phyloP scores from a whole-genome alignment of 176 grass and related monocot genomes.

The Hsuehochloa calcarea region DNA sequence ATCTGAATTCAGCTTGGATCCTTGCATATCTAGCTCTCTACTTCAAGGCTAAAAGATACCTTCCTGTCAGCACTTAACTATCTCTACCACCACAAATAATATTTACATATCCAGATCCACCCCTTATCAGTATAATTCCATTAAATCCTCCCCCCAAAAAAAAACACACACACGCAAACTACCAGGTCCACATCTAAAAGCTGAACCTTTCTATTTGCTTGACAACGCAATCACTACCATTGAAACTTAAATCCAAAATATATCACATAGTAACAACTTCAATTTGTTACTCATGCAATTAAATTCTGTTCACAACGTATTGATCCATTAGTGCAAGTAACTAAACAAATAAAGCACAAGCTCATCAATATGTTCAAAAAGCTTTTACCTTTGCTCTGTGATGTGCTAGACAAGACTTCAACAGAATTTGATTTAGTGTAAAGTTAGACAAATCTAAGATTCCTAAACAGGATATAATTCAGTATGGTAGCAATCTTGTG shows the following conservation, averaged over 20 bases:
- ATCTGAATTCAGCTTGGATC: background rate
- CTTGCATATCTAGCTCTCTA: background rate
- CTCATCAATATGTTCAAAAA: background rate
- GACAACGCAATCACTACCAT: background rate
- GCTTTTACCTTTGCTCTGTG: background rate
- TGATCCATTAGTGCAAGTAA: background rate
- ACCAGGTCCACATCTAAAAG: background rate
- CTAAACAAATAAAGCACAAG: background rate
- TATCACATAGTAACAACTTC: background rate
- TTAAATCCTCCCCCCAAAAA: background rate
- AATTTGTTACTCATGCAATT: constrained; percentile 12
- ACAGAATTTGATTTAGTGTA: background rate
- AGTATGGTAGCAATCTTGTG: background rate
- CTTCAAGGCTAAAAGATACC: background rate
- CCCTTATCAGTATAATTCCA: background rate
- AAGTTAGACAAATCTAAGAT: background rate
- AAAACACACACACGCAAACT: background rate
- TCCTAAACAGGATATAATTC: background rate
- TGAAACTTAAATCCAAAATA: background rate
- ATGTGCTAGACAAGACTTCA: background rate
- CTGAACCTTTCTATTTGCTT: background rate
- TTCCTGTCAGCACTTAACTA: background rate
- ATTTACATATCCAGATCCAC: background rate
- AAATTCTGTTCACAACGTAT: background rate
- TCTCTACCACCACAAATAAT: background rate